Percentiles rank a stretch among this genome's conserved stretches.
Conservation (phyloP, 2,329 filamentous ascomycete species). For the Exophiala sp. region DNA sequence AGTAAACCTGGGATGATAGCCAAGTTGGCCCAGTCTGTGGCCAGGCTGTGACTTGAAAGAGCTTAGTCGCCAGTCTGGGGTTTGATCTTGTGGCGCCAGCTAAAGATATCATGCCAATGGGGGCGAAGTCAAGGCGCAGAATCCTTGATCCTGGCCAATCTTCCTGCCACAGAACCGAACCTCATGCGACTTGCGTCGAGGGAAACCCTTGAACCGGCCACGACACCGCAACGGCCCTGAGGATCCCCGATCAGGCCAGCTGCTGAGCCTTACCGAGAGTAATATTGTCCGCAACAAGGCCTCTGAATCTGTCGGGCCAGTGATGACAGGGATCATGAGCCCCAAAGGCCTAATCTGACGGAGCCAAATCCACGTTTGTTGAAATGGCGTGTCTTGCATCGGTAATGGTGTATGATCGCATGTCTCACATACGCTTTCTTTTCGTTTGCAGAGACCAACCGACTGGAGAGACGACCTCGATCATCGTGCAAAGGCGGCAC, state of each 20-base stretch:
- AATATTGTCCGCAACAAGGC: neutral
- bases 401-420: neutral
- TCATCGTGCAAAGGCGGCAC: constrained; percentile 2
- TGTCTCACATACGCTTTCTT: constrained; percentile 21
- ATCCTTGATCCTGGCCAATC: constrained; percentile 19
- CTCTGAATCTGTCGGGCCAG: neutral
- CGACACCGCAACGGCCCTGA: constrained; percentile 1
- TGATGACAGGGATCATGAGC: neutral
- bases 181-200: constrained; percentile 15
- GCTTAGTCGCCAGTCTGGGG: constrained; percentile 15
- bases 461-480: constrained; percentile 10
- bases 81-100: constrained; percentile 17
- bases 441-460: constrained; percentile 10
- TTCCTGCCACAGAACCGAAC: constrained; percentile 3
- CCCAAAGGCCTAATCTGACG: neutral
- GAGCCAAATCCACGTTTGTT: neutral
- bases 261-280: constrained; percentile 7
- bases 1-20: constrained; percentile 20
- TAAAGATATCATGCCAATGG: constrained; percentile 26
- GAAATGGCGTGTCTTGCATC: neutral
- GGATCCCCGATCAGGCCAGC: constrained; percentile 7
- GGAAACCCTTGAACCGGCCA: constrained; percentile 6
- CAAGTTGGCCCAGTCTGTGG: constrained; percentile 11
- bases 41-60: constrained; percentile 15
- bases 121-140: constrained; percentile 26